Evolutionary conservation across 176 grass and related monocot species (phyloP).

Genomic region (Bothriochloa decipiens): DNA sequence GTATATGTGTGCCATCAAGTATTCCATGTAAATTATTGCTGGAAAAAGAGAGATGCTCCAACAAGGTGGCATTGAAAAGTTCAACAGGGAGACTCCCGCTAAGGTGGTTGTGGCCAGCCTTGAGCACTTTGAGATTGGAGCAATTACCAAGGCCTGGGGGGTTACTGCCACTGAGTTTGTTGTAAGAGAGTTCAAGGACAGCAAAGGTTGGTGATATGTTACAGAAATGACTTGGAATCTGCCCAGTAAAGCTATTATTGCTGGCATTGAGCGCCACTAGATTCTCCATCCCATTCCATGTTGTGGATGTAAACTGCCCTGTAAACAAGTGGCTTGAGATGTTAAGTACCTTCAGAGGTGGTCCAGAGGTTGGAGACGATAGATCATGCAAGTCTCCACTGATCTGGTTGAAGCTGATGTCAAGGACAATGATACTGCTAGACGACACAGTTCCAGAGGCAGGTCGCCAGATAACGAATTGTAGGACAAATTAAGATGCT

Average conservation of each 20-base stretch:
- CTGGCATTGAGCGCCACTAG: constrained; percentile 34
- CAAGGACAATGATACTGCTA: constrained; percentile 11
- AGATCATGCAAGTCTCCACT: background rate
- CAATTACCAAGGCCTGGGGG: constrained; percentile 15
- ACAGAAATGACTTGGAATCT: constrained; percentile 32
- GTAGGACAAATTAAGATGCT: constrained; percentile 32
- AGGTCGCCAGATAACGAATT: constrained; percentile 20
- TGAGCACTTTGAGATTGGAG: constrained; percentile 33
- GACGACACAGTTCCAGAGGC: constrained; percentile 24
- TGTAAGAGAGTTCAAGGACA: constrained; percentile 37
- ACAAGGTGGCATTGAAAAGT: constrained; percentile 17
- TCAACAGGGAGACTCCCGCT: constrained; percentile 34
- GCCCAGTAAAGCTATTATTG: constrained; percentile 52
- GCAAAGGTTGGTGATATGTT: background rate
- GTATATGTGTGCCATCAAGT: background rate
- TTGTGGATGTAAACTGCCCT: constrained; percentile 27
- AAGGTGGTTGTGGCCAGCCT: constrained; percentile 37
- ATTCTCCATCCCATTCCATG: constrained; percentile 27
- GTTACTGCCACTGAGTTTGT: constrained; percentile 10
- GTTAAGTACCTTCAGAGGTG: constrained; percentile 46
- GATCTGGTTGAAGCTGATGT: constrained; percentile 59
- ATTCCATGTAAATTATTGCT: constrained; percentile 13
- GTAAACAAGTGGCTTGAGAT: constrained; percentile 55
- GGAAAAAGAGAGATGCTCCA: constrained; percentile 33
- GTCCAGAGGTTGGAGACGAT: background rate